phyloP scores from a whole-genome alignment of 768 basidiomycete genomes.

The Phanerodontia chrysosporium region DNA sequence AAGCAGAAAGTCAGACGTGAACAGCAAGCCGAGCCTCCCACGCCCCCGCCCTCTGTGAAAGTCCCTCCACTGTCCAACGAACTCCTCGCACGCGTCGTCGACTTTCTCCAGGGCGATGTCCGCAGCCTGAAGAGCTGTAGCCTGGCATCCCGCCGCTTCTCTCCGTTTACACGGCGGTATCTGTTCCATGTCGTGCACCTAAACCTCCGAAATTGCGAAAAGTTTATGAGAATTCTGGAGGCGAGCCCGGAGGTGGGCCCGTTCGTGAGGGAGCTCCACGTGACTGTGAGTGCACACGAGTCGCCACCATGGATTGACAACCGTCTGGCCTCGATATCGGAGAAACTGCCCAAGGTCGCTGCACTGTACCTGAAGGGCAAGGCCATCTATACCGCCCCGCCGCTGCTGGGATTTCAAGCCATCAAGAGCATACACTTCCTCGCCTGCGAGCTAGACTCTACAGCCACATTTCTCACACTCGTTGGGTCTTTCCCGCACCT shows the following conservation, averaged over 20 bases:
- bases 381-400: slow-evolving; percentile 9
- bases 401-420: slow-evolving; percentile 4
- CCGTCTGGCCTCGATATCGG: slow-evolving; percentile 1
- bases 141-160: slow-evolving; percentile 14
- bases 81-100: slow-evolving; percentile 18
- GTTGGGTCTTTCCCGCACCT: slow-evolving; percentile 9
- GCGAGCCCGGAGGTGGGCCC: slow-evolving; percentile 1
- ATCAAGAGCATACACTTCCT: slow-evolving; percentile 2
- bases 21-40: neutral
- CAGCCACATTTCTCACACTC: slow-evolving; percentile 8
- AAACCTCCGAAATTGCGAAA: slow-evolving; percentile 2
- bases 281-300: slow-evolving; percentile 3
- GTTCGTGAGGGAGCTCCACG: slow-evolving; percentile 9
- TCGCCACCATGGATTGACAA: slow-evolving; percentile 12
- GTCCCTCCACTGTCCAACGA: slow-evolving; percentile 13
- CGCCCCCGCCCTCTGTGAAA: neutral
- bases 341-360: slow-evolving; percentile 11
- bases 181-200: slow-evolving; percentile 11
- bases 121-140: slow-evolving; percentile 12
- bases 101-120: slow-evolving; percentile 11
- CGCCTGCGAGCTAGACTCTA: slow-evolving; percentile 11
- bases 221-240: slow-evolving; percentile 8
- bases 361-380: slow-evolving; percentile 9
- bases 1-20: neutral
- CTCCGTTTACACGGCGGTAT: neutral